Conservation (phyloP, 2,329 filamentous ascomycete species). For the Plenodomus tracheiphilus region DNA sequence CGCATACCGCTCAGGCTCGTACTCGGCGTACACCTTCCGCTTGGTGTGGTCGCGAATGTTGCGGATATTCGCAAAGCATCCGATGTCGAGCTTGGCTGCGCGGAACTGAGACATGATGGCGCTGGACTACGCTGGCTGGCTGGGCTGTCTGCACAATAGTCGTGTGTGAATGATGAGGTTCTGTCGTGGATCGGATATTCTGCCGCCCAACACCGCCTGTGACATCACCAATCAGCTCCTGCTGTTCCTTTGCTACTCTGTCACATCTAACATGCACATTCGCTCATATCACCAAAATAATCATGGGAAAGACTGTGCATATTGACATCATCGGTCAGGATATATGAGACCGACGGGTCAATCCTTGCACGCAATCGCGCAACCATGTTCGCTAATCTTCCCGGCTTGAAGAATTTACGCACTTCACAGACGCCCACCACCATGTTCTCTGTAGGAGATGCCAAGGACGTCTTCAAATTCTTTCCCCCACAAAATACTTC, state of each 20-base stretch:
- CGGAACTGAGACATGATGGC: conserved; percentile 70
- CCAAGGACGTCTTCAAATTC: conserved; percentile 28
- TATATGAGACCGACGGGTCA: background rate
- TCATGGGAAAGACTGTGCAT: background rate
- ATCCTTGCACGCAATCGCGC: background rate
- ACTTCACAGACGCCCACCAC: background rate
- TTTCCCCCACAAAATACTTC: conserved; percentile 22
- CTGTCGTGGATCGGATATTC: conserved; percentile 10
- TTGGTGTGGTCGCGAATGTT: conserved; percentile 95
- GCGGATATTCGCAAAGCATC: conserved; percentile 83
- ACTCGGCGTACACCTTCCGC: conserved; percentile 84
- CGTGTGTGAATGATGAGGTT: conserved; percentile 10
- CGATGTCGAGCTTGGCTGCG: conserved; percentile 85
- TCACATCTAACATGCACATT: background rate
- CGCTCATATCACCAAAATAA: background rate
- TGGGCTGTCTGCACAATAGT: conserved; percentile 2
- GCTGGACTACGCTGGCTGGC: conserved; percentile 4
- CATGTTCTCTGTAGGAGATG: conserved; percentile 43
- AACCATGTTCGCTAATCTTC: background rate
- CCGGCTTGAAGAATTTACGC: background rate
- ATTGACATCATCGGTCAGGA: background rate
- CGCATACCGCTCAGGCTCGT: conserved; percentile 82
- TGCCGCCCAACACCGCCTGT: conserved; percentile 5
- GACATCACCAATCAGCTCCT: conserved; percentile 10
- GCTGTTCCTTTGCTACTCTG: conserved; percentile 3